Evolutionary conservation across 1,284 basidiomycete genomes (phyloP), one percentile per base, ranked within the genome.

Genomic region (Melampsora americana): DNA sequence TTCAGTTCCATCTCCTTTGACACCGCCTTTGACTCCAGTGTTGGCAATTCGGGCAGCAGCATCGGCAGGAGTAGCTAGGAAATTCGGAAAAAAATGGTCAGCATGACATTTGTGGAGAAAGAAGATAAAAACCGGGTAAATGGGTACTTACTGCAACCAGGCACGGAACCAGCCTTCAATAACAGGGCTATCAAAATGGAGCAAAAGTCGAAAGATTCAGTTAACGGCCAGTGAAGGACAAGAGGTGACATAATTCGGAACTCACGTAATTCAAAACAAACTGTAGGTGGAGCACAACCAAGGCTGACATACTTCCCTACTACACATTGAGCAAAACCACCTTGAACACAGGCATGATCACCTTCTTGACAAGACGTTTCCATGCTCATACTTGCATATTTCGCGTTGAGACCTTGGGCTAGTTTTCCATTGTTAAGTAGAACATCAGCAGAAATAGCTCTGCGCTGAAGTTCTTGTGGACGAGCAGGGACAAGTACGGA

Each of bases 241-340:
- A 23, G 5, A 23, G 6, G 23, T 18, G 3, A 59, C 5, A 18
- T 26, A 28, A 23, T 23, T 64, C 53, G n/a, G 20, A 66, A 53
- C 73, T 44, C 32, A 75, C 73, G 73, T 59, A 75, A 61, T 26
- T 65, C 73, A 50, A 75, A 75, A 39, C 73, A 75, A 30, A 62
- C 61, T 1, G 28, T 48, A 50, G 53, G 53, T 48, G 32, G 42
- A 16, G 73, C 65, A 30, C 73, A 75, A 32, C 65, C 65, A 46
- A 39, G 44, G 20, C 66, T 56, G 7, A 75, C 66, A 53, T 60
- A 75, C 64, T 75, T 75, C 18, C 66, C 73, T 12, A 42, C 59
- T 7, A 75, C 73, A 68, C 73, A 75, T 62, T 75, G 73, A 16
- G 56, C 39, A 46, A 75, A 75, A 48, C 56, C 66, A 16, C 73